Evolutionary conservation across 768 basidiomycete species (phyloP), one percentile per base, ranked within the genome.

Genomic region (Lyophyllum decastes): DNA sequence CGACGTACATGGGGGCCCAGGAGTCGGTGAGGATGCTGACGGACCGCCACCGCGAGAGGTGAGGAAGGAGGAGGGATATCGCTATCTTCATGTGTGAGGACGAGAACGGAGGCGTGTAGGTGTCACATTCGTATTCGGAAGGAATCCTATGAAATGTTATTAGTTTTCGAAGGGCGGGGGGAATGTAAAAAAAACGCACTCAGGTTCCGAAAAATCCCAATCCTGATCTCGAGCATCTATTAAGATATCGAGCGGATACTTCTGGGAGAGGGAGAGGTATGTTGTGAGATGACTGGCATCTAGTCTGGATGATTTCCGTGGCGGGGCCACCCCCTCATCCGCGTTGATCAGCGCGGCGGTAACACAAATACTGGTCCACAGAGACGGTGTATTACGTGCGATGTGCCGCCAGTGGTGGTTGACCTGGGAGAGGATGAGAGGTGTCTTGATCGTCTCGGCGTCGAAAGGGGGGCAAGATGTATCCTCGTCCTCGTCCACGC

Each of bases 311-410:
- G 52, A 43, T 17, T 38, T 52, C 40, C 44, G 47, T 24, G 53
- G 51, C 22, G 49, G 38, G 17, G 33, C 47, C 12, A 52, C 45
- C 47, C 49, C 49, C 11, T 55, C 47, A 25, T 57, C 55, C 43
- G 54, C 21, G 24, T 66, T 60, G 24, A 80, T 56, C 61, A 79
- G 68, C 54, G 74, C 74, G 26, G 70, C 66, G 2, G 81, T 81
- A 41, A 85, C 70, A 59, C 80, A 83, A 17, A 88, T 69, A 55
- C 75, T 81, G 12, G 82, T 79, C 83, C 85, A 87, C 14, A 88
- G 66, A 34, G 73, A 71, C 1, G 84, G 74, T 11, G 82, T 84
- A 17, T 69, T 69, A 12, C 78, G 68, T 1, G 81, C 81, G 16
- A 88, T 73, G 27, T 64, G 57, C 41, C 85, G 76, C 85, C 85